phyloP scores from a whole-genome alignment of 176 grass and related monocot genomes.

The Carex kokanica region DNA sequence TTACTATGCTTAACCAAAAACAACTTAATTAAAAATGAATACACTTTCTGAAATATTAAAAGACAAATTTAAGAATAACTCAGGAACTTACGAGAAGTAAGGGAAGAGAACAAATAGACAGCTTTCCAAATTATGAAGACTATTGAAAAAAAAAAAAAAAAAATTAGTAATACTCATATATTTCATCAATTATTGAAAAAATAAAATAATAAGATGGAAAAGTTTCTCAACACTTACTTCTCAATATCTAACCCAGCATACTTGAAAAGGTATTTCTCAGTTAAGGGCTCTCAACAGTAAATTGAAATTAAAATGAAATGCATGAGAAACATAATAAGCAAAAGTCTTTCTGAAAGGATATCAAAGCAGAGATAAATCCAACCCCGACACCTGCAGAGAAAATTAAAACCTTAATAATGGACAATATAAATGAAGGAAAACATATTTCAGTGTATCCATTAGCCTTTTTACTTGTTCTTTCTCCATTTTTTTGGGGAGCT shows the following conservation, averaged over 20 bases:
- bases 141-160: constrained; percentile 30
- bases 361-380: constrained; percentile 98
- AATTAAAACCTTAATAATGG: constrained; percentile 15
- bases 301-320: constrained; percentile 1
- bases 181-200: constrained; percentile 18
- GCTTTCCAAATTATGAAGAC: constrained; percentile 98
- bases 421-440: not conserved
- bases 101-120: constrained; percentile 99
- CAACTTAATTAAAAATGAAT: not conserved
- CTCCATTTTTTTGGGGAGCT: not conserved
- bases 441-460: not conserved
- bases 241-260: constrained; percentile 96
- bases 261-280: constrained; percentile 80
- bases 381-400: constrained; percentile 75
- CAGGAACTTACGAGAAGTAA: constrained; percentile 88
- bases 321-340: constrained; percentile 17
- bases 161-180: constrained; percentile 20
- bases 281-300: constrained; percentile 68
- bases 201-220: constrained; percentile 1
- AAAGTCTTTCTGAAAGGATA: constrained; percentile 58
- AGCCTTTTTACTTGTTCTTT: constrained; percentile 5
- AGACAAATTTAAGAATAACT: not conserved
- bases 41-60: not conserved
- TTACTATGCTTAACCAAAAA: not conserved
- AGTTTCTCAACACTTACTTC: constrained; percentile 59